Evolutionary conservation across 1,284 basidiomycete genomes (phyloP), one percentile per base, ranked within the genome.

Genomic region (Athelia sp.): DNA sequence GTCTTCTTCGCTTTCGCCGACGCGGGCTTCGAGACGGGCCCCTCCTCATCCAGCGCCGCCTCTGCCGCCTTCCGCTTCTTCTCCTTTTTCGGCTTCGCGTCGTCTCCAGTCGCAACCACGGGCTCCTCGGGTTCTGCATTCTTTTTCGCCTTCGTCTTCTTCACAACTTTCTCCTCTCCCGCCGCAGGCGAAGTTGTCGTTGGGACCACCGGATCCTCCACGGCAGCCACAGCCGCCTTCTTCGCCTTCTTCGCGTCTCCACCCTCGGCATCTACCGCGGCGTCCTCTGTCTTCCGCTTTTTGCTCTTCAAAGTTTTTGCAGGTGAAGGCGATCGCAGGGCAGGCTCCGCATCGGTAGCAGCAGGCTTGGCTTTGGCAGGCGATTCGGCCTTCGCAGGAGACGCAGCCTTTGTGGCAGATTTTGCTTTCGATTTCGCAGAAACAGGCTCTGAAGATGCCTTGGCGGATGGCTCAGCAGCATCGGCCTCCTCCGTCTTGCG

Each of bases 191-290:
- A 4, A 13, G 6, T 29, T 29, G 13, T 40, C 11, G 53, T 52
- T 2, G 53, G 52, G n/a, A 52, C 50, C 4, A 51, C 54, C 8
- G 18, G 4, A 2, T 17, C 26, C 26, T 29, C 26, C 26, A 29
- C 6, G 4, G 14, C 15, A 15, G 43, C 18, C 19, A 52, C 53
- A 23, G 55, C 50, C 14, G 44, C 45, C 47, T 60, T 61, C 48
- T 59, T 63, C 23, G 52, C 53, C 43, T 54, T 57, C 31, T 56
- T 55, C 45, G 56, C 32, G 9, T 52, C 42, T 17, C 51, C 49
- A 9, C 19, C 15, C 19, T n/a, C 36, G 36, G 6, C 36, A n/a
- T 21, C 19, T 47, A 34, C 42, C 23, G 55, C 56, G 43, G 49
- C 52, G 6, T 56, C 53, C 35, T 48, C 36, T 54, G 13, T 13